phyloP scores from a whole-genome alignment of 2,329 filamentous ascomycete genomes.

The Verticillium nonalfalfae region DNA sequence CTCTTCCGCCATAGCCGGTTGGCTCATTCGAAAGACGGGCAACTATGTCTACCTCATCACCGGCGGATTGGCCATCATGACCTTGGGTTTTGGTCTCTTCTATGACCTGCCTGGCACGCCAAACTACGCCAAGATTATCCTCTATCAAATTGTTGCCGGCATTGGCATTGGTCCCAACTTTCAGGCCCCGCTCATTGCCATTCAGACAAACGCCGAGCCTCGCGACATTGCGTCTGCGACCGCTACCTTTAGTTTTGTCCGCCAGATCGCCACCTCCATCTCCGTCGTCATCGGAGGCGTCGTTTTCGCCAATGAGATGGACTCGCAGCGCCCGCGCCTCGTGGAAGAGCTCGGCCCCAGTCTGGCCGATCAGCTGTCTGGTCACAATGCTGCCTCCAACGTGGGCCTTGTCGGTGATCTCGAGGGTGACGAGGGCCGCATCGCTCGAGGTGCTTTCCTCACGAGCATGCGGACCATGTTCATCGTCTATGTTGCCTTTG shows the following conservation, averaged over 20 bases:
- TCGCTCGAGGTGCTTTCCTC: slow-evolving; percentile 41
- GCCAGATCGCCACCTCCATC: slow-evolving; percentile 50
- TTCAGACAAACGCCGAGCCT: slow-evolving; percentile 55
- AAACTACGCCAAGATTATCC: slow-evolving; percentile 38
- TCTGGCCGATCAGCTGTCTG: slow-evolving; percentile 45
- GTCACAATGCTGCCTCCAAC: slow-evolving; percentile 56
- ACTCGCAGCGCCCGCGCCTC: slow-evolving; percentile 32
- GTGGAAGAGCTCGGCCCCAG: slow-evolving; percentile 40
- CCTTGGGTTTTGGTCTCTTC: slow-evolving; percentile 51
- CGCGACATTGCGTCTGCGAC: slow-evolving; percentile 58
- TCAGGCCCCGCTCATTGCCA: slow-evolving; percentile 54
- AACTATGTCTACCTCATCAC: slow-evolving; percentile 50
- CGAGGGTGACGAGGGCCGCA: slow-evolving; percentile 31
- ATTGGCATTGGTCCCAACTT: slow-evolving; percentile 57
- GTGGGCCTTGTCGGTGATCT: slow-evolving; percentile 50
- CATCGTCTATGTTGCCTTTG: slow-evolving; percentile 47
- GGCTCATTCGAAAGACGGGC: slow-evolving; percentile 46
- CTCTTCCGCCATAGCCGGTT: slow-evolving; percentile 32
- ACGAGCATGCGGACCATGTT: slow-evolving; percentile 48
- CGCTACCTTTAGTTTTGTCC: slow-evolving; percentile 53
- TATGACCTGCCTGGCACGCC: slow-evolving; percentile 47
- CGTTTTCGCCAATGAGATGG: slow-evolving; percentile 30
- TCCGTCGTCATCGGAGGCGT: slow-evolving; percentile 50
- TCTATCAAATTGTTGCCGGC: slow-evolving; percentile 55
- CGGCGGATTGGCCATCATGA: slow-evolving; percentile 45